Base-by-base conservation (phyloP, 2,329 filamentous ascomycete species). In the Paraphoma chrysanthemicola region DNA sequence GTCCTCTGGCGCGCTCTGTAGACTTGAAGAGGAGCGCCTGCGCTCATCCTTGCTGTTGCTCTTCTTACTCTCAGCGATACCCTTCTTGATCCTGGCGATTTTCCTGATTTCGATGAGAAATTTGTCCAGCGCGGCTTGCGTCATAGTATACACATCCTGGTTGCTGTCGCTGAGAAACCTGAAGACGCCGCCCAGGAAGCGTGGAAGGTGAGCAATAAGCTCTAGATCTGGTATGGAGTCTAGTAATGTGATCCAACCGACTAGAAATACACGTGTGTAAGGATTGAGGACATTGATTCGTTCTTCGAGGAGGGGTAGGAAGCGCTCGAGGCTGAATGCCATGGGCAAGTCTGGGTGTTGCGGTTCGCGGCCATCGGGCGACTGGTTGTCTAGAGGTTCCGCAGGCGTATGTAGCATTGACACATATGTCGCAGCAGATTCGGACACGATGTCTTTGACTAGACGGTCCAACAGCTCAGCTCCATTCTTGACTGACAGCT, bases 171-270 rank as follows among this genome's bases (percentile, higher is more conserved):
- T 93, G 10, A 99, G 84, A 67, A 98, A 99, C 69, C 90, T 94
- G 67, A 99, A 87, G 42, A 99, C 80, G 0, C 94, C 95, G 28
- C 88, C 90, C 1, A 99, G 82, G 69, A 99, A 99, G 48, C 94
- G 92, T 1, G 95, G 96, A 23, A 99, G 81, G 74, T 93, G 96
- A 3, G 91, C 90, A 38, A 99, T 94, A 17, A 99, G 86, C 76
- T 99, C 96, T 42, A 99, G 82, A 72, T 99, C 96, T 0, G 95
- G 95, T 66, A 99, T 98, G 1, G 93, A 97, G 75, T 99, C 95
- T 17, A 99, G 83, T 14, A 99, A 79, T 4, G 90, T 96, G 56
- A 99, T 92, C 95, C 95, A 99, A 31, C 92, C 93, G 2, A 99
- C 95, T 12, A 99, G 83, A 69, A 99, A 99, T 12, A 92, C 96